These are phyloP conservation scores for Cicer yamashitae DNA, from an alignment of 306 rosid genomes.

Conservation along the genomic window DNA sequence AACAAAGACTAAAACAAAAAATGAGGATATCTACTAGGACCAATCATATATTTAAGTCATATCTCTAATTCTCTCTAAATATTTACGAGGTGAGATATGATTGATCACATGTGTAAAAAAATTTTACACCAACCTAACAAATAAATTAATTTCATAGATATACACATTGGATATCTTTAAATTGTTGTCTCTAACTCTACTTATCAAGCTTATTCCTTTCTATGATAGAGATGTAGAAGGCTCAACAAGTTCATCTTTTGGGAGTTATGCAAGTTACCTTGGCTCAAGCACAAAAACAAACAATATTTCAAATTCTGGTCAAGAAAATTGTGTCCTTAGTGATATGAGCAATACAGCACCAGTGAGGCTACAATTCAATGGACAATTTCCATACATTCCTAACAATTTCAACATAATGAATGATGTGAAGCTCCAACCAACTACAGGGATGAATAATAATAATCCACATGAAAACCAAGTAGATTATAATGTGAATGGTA, in stretches of 20 bases:
- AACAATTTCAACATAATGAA: constrained; percentile 66
- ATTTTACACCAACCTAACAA: too few species aligned
- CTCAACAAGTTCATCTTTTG: constrained; percentile 55
- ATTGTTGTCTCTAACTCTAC: constrained; percentile 1
- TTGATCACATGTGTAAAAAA: too few species aligned
- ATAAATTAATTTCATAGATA: too few species aligned
- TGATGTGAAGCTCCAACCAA: constrained; percentile 64
- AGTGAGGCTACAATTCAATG: constrained; percentile 60
- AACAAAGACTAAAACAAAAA: too few species aligned
- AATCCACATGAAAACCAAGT: constrained; percentile 65
- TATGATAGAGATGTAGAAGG: constrained; percentile 76
- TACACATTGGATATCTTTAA: not conserved
- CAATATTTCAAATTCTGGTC: constrained; percentile 23
- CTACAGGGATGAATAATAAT: constrained; percentile 49
- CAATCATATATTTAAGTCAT: too few species aligned
- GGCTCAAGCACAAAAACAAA: constrained; percentile 39
- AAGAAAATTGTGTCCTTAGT: constrained; percentile 39
- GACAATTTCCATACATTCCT: constrained; percentile 74
- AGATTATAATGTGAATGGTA: constrained; percentile 71
- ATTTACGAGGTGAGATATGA: too few species aligned
- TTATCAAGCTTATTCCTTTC: not conserved
- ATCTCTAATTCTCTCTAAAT: too few species aligned
- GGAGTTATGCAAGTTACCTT: constrained; percentile 43
- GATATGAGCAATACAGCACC: constrained; percentile 54
- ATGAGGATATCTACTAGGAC: too few species aligned